Base-by-base conservation (phyloP, 2,329 filamentous ascomycete species). In the Cladosporium sphaerospermum region DNA sequence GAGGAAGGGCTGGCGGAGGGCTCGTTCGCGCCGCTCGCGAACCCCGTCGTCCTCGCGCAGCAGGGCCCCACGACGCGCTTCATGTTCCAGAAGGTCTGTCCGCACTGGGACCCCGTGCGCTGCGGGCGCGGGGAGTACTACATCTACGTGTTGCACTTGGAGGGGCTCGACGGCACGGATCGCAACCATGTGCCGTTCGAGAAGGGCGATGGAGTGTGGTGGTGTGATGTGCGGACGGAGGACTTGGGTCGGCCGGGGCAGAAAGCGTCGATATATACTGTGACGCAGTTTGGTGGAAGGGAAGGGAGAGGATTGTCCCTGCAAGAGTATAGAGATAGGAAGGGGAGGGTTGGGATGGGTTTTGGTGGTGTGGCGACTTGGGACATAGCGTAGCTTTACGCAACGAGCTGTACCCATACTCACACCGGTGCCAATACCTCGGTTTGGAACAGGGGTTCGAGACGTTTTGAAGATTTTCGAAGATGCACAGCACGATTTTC, bases 201-300 rank as follows among this genome's bases (percentile, higher is more conserved):
- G 66, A 62, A 71, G 9, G 86, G 81, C n/a, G 86, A 92, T 55
- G 88, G 86, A 11, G 86, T 85, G 71, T 95, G 86, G 81, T 95
- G 88, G 83, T 71, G 83, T 1, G 92, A 96, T 69, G 79, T 96
- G 3, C 63, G 67, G 3, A 74, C 82, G 1, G 69, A 74, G 32
- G 79, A 84, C 54, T 71, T 95, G 16, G 89, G 89, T 1, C 75
- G 75, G 0, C 80, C 83, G 0, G 88, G 88, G 62, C 73, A 90
- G 69, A 81, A 78, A 50, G 72, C 92, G 5, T 78, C 77, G 59
- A 69, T 93, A 31, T 80, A 80, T 54, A 80, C 81, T 16, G 73
- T 95, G 36, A 81, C 71, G 10, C 73, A 64, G 19, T 77, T 81
- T 47, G 69, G 73, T 58, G 73, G 72, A 1, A 66, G 71, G 42